These are phyloP conservation scores for Coelastrella sp. DNA, from an alignment of 139 green algal species.

Conservation along the genomic window DNA sequence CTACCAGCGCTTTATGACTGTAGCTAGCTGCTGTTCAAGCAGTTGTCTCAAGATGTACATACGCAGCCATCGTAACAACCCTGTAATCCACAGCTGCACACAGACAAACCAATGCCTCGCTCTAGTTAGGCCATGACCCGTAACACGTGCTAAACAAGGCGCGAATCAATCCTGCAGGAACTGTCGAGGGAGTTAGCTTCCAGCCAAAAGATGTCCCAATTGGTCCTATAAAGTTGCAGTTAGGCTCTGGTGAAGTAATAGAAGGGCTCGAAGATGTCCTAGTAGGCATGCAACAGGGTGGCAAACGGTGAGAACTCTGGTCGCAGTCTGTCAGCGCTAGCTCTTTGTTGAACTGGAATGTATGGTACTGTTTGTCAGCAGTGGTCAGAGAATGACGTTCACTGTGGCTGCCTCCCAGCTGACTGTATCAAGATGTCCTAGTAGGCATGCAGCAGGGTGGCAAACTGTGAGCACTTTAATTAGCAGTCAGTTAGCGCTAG, in stretches of 20 bases:
- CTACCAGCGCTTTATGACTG: too few relatives aligned
- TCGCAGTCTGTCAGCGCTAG: too few relatives aligned
- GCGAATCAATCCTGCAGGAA: constrained; percentile 46
- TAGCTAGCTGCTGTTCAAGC: too few relatives aligned
- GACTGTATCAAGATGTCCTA: constrained; percentile 54
- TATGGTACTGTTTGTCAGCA: too few relatives aligned
- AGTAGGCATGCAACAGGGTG: constrained; percentile 69
- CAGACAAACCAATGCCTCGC: background rate
- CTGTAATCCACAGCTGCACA: background rate
- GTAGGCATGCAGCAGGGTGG: constrained; percentile 64
- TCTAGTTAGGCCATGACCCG: too few relatives aligned
- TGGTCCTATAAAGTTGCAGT: constrained; percentile 66
- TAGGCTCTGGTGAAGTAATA: constrained; percentile 58
- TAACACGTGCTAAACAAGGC: too few relatives aligned
- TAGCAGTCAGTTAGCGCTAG: too few relatives aligned
- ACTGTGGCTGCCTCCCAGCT: too few relatives aligned
- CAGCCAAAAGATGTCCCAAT: constrained; percentile 84
- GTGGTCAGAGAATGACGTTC: too few relatives aligned
- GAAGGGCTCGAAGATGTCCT: constrained; percentile 61
- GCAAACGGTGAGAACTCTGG: constrained; percentile 58
- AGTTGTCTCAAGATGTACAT: too few relatives aligned
- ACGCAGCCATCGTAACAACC: too few relatives aligned
- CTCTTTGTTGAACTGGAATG: too few relatives aligned
- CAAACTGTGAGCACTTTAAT: constrained; percentile 55
- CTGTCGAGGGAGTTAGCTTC: constrained; percentile 86